phyloP scores from a whole-genome alignment of 179 eudicot genomes.

The Nepenthes alata region DNA sequence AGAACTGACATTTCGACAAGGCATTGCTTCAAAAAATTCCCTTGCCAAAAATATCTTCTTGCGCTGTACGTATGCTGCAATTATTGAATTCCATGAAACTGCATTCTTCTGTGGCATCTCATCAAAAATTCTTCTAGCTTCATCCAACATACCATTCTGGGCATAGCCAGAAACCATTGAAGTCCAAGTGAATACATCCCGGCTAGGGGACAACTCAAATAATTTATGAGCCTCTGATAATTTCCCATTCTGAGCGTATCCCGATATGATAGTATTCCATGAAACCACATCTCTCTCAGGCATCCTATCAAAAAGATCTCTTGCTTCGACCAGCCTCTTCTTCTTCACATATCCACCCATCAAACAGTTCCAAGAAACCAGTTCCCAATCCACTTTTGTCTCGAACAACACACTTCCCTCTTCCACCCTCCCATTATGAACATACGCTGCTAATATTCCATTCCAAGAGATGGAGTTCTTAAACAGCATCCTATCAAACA shows the following conservation, averaged over 20 bases:
- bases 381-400: conserved; percentile 14
- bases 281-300: conserved; percentile 40
- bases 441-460: conserved; percentile 20
- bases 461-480: conserved; percentile 22
- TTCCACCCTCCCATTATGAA: conserved; percentile 18
- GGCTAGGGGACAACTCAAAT: conserved; percentile 45
- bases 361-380: conserved; percentile 44
- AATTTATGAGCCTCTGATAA: conserved; percentile 31
- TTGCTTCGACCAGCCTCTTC: conserved; percentile 29
- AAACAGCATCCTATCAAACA: conserved; percentile 15
- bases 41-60: conserved; percentile 46
- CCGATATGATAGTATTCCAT: conserved; percentile 52
- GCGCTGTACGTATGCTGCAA: conserved; percentile 54
- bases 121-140: conserved; percentile 49
- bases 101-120: conserved; percentile 54
- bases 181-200: conserved; percentile 68
- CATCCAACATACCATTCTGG: conserved; percentile 49
- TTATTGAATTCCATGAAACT: conserved; percentile 64
- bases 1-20: conserved; percentile 38
- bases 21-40: conserved; percentile 43
- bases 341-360: conserved; percentile 46
- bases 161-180: conserved; percentile 59
- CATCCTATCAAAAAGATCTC: conserved; percentile 36
- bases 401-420: conserved; percentile 17
- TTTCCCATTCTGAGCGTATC: conserved; percentile 29